Evolutionary conservation across 2,329 filamentous ascomycete species (phyloP).

Genomic region (Alternaria conjuncta): DNA sequence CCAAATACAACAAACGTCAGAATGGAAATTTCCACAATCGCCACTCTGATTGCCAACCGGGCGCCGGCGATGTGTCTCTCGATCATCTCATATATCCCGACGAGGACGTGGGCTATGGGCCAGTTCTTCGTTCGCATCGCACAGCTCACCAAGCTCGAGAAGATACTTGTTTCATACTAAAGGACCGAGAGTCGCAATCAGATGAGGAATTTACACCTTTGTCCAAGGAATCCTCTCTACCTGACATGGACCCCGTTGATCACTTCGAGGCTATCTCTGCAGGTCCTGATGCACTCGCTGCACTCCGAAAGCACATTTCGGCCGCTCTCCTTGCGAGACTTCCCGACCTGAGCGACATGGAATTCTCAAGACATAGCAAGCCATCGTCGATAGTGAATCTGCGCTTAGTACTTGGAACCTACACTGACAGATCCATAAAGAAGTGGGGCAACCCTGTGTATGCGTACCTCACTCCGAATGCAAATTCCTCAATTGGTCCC

Average conservation of each 20-base stretch:
- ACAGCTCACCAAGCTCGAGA: neutral
- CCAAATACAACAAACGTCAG: neutral
- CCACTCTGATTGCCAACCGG: neutral
- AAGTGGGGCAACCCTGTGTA: neutral
- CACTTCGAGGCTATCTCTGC: neutral
- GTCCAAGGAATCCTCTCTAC: neutral
- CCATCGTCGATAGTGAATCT: neutral
- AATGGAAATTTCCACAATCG: neutral
- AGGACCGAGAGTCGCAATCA: neutral
- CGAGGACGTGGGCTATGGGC: neutral
- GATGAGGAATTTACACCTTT: neutral
- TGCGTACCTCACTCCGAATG: neutral
- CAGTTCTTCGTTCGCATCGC: neutral
- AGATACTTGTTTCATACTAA: neutral
- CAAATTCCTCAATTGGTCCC: neutral
- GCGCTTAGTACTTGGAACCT: neutral
- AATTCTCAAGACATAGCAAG: neutral
- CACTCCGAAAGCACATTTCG: neutral
- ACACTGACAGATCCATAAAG: neutral
- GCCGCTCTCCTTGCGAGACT: neutral
- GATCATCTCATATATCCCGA: neutral
- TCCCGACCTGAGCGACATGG: neutral
- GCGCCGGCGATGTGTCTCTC: neutral
- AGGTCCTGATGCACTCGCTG: neutral
- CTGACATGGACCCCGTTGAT: neutral